These are phyloP conservation scores for Verticillium zaregamsianum DNA, from an alignment of 2,329 filamentous ascomycete genomes.

Conservation along the genomic window DNA sequence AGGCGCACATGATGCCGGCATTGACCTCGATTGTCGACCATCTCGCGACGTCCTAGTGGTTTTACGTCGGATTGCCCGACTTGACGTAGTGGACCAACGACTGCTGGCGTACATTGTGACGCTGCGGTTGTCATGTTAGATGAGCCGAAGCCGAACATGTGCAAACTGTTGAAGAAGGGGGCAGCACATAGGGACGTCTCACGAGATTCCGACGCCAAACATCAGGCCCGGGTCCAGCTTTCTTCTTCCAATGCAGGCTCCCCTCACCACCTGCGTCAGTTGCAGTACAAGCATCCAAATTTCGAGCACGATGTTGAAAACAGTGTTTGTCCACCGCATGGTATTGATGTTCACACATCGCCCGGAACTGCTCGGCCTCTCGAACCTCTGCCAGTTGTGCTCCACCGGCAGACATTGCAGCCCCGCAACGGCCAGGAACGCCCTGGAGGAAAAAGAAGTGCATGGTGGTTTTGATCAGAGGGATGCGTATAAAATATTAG, in stretches of 20 bases:
- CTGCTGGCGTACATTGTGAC: constrained; percentile 17
- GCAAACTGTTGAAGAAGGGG: background rate
- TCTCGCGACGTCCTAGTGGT: constrained; percentile 18
- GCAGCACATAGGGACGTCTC: constrained; percentile 2
- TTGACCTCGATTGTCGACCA: constrained; percentile 25
- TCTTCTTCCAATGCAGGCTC: constrained; percentile 28
- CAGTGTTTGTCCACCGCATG: constrained; percentile 34
- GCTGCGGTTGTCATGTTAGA: constrained; percentile 5
- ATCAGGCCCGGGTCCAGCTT: constrained; percentile 28
- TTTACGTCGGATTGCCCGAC: constrained; percentile 19
- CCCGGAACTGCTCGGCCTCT: constrained; percentile 22
- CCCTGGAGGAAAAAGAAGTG: constrained; percentile 29
- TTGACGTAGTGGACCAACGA: constrained; percentile 17
- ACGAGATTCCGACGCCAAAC: constrained; percentile 26
- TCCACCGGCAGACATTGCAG: constrained; percentile 35
- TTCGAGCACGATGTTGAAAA: constrained; percentile 39
- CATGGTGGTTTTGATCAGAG: constrained; percentile 28
- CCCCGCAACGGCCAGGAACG: constrained; percentile 27
- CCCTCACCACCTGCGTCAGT: constrained; percentile 27
- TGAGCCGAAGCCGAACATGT: no score
- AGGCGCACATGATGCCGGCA: constrained; percentile 23
- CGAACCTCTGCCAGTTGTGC: constrained; percentile 37
- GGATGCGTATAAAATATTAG: constrained; percentile 27
- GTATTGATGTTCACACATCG: constrained; percentile 30
- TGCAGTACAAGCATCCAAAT: constrained; percentile 37